Percentiles rank a stretch among this genome's conserved stretches.
Evolutionary conservation across 2,329 filamentous ascomycete species (phyloP).

Genomic region (Aspergillus phoenicis): DNA sequence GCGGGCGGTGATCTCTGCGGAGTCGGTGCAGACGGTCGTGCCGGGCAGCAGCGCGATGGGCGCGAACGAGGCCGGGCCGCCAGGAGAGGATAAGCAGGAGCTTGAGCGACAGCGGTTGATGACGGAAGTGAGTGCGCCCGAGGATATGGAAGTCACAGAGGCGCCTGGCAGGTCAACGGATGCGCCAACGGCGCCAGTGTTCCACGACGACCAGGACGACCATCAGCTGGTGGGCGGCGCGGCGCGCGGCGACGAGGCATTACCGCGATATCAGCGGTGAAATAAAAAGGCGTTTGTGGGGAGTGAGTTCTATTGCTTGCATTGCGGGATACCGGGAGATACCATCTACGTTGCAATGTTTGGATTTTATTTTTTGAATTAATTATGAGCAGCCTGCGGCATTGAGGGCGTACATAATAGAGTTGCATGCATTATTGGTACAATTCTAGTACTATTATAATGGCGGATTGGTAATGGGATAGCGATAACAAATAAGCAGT

Average conservation of each 20-base stretch:
- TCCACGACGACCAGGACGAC: slow-evolving; percentile 62
- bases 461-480: background rate
- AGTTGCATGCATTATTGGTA: background rate
- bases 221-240: slow-evolving; percentile 48
- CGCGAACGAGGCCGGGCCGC: slow-evolving; percentile 40
- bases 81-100: slow-evolving; percentile 75
- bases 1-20: slow-evolving; percentile 31
- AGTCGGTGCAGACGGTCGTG: slow-evolving; percentile 36
- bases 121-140: slow-evolving; percentile 65
- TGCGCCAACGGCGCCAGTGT: slow-evolving; percentile 60
- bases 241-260: slow-evolving; percentile 41
- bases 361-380: slow-evolving; percentile 5
- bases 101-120: slow-evolving; percentile 68
- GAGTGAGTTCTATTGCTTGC: slow-evolving; percentile 25
- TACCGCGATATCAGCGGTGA: slow-evolving; percentile 50
- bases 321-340: slow-evolving; percentile 35
- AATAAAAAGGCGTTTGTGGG: background rate
- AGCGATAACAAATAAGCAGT: too few species aligned
- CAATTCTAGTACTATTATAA: too few species aligned
- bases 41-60: slow-evolving; percentile 44
- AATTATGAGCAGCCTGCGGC: background rate
- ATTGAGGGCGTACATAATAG: background rate
- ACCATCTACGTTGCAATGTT: slow-evolving; percentile 30
- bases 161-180: slow-evolving; percentile 16
- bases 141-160: slow-evolving; percentile 15